These are phyloP conservation scores for Nicotiana otophora DNA, from an alignment of 257 asterid genomes.

Conservation along the genomic window DNA sequence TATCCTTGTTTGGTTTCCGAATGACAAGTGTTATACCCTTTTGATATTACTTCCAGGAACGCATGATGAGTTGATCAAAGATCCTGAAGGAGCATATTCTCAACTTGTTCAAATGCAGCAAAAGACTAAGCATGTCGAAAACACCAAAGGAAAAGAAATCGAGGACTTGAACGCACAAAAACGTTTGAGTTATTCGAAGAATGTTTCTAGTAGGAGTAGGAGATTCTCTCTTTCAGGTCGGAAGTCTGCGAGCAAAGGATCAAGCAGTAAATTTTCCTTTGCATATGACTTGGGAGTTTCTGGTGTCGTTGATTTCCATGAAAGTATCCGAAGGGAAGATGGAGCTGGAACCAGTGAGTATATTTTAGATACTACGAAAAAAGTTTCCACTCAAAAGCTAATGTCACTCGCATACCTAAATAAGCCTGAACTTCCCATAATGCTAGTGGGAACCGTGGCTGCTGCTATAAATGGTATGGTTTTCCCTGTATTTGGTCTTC, in stretches of 20 bases:
- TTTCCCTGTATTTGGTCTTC: conserved; percentile 32
- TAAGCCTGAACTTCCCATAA: conserved; percentile 31
- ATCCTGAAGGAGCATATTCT: conserved; percentile 40
- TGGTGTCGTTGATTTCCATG: background rate
- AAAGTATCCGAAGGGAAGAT: background rate
- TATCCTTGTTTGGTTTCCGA: background rate
- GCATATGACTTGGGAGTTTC: conserved; percentile 4
- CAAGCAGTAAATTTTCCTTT: conserved; percentile 3
- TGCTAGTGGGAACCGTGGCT: conserved; percentile 29
- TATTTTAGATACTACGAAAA: background rate
- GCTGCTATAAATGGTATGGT: conserved; percentile 32
- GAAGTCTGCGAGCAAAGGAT: background rate
- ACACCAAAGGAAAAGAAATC: background rate
- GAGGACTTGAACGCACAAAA: background rate
- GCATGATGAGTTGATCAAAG: conserved; percentile 39
- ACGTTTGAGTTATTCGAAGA: background rate
- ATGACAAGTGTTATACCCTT: background rate
- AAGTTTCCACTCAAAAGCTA: background rate
- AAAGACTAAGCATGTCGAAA: conserved; percentile 11
- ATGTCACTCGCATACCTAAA: conserved; percentile 24
- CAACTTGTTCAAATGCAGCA: conserved; percentile 48
- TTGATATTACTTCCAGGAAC: conserved; percentile 25
- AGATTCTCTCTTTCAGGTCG: conserved; percentile 7
- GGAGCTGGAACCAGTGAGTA: background rate
- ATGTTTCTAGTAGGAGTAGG: background rate